These are phyloP conservation scores for Rhodosporidiobolus sp. DNA, from an alignment of 768 basidiomycete genomes.

Conservation along the genomic window DNA sequence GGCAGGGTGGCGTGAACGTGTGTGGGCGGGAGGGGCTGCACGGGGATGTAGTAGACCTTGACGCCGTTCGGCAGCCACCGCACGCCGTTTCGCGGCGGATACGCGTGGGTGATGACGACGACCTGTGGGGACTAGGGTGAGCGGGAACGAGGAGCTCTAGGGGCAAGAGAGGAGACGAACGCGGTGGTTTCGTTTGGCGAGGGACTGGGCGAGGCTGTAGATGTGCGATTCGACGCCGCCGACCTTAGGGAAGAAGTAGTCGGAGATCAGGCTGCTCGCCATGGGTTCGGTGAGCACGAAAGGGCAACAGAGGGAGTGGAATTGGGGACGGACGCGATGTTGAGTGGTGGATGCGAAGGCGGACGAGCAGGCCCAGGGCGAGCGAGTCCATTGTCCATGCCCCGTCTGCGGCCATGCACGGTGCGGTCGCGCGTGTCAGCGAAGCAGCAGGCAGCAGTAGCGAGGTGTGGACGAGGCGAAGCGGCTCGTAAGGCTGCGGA, in stretches of 20 bases:
- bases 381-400: conserved; percentile 2
- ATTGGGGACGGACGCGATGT: conserved; percentile 22
- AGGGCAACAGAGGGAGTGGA: no score
- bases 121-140: conserved; percentile 57
- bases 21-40: conserved; percentile 62
- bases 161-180: conserved; percentile 50
- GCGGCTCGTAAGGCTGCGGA: no score
- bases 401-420: neutral
- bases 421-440: no score
- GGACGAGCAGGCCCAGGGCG: neutral
- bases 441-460: neutral
- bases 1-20: conserved; percentile 90
- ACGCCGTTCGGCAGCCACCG: conserved; percentile 81
- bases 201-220: conserved; percentile 80
- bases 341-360: neutral
- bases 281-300: neutral
- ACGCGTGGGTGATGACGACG: conserved; percentile 89
- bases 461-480: neutral
- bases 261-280: conserved; percentile 47
- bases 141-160: neutral
- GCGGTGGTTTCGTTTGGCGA: conserved; percentile 80
- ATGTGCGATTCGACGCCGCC: conserved; percentile 98
- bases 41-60: conserved; percentile 93
- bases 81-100: conserved; percentile 78
- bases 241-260: conserved; percentile 91